phyloP scores from a whole-genome alignment of 2,329 filamentous ascomycete genomes.

The Ascochyta rabiei region DNA sequence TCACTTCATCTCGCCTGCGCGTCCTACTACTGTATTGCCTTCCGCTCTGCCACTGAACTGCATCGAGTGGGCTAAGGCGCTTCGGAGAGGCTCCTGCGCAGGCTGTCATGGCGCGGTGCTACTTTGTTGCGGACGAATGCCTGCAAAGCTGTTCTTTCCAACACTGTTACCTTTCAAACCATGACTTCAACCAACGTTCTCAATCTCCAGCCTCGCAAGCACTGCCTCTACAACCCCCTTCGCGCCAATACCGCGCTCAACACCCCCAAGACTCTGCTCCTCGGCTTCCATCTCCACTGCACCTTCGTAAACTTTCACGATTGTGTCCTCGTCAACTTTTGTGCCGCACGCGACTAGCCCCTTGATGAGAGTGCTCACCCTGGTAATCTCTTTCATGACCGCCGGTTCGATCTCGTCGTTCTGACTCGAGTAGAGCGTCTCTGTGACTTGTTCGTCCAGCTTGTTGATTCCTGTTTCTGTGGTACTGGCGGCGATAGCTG shows the following conservation, averaged over 20 bases:
- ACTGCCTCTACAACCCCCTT: slow-evolving; percentile 43
- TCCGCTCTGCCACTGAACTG: background rate
- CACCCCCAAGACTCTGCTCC: slow-evolving; percentile 62
- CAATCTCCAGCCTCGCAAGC: slow-evolving; percentile 36
- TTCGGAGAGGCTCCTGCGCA: background rate
- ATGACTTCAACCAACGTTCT: slow-evolving; percentile 25
- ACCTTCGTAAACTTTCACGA: slow-evolving; percentile 80
- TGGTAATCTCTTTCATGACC: slow-evolving; percentile 85
- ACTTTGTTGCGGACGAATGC: background rate
- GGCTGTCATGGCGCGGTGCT: background rate
- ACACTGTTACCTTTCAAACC: background rate
- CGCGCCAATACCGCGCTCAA: slow-evolving; percentile 37
- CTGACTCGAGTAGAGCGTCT: slow-evolving; percentile 90
- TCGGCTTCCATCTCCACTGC: slow-evolving; percentile 75
- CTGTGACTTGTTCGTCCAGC: slow-evolving; percentile 84
- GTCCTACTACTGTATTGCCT: background rate
- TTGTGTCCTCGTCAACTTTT: slow-evolving; percentile 87
- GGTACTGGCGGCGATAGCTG: slow-evolving; percentile 62
- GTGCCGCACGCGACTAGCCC: slow-evolving; percentile 82
- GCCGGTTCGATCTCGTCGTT: slow-evolving; percentile 82
- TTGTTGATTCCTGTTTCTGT: slow-evolving; percentile 73
- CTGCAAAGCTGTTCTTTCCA: background rate
- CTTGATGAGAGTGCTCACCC: slow-evolving; percentile 79
- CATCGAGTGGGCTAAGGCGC: background rate
- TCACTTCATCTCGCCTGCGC: background rate